Conservation (phyloP, 306 rosid species). For the Hippophae rhamnoides region DNA sequence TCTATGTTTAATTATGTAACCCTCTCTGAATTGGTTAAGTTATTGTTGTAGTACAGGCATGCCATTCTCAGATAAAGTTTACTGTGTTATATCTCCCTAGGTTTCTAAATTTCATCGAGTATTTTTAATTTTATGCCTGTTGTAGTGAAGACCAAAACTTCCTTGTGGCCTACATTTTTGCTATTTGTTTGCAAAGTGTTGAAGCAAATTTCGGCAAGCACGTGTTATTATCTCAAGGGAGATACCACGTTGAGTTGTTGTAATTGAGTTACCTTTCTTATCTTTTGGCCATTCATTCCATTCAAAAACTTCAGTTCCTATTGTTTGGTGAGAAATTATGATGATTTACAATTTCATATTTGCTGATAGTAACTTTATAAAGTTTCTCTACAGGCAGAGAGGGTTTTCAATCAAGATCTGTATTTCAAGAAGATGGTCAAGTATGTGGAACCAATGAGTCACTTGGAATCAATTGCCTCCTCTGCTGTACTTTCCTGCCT, state of each 20-base stretch:
- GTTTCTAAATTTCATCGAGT: not conserved
- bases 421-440: constrained; percentile 78
- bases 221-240: too few relatives aligned
- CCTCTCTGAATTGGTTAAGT: not conserved
- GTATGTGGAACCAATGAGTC: constrained; percentile 81
- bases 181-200: not conserved
- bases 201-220: too few relatives aligned
- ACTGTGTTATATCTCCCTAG: not conserved
- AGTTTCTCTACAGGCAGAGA: constrained; percentile 65
- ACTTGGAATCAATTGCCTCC: constrained; percentile 91
- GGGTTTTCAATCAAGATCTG: constrained; percentile 85
- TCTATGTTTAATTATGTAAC: not conserved
- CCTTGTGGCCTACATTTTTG: not conserved
- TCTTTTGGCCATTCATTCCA: not conserved
- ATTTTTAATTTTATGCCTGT: not conserved
- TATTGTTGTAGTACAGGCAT: not conserved
- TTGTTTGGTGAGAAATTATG: not conserved
- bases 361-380: not conserved
- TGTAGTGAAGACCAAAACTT: not conserved
- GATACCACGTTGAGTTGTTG: too few relatives aligned
- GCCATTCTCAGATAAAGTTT: not conserved
- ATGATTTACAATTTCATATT: not conserved
- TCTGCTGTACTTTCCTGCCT: constrained; percentile 54
- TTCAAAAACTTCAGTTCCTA: not conserved
- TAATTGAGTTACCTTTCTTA: too few relatives aligned